Evolutionary conservation across 345 rosid genomes (phyloP).

Genomic region (Eucalyptus paniculata): DNA sequence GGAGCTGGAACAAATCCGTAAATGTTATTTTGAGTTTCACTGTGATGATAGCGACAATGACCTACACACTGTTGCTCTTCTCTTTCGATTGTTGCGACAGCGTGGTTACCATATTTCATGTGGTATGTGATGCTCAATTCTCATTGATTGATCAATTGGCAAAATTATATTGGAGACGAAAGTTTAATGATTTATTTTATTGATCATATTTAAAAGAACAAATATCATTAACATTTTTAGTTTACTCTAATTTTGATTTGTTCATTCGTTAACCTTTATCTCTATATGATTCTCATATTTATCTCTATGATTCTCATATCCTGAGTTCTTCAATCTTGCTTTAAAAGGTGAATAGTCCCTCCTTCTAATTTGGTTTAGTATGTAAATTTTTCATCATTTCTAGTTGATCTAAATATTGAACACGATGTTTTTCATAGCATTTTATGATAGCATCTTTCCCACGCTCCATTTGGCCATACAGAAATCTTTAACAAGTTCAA

Average conservation of each 20-base stretch:
- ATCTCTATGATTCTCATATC: too few relatives aligned
- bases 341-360: background rate
- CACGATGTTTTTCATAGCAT: too few relatives aligned
- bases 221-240: background rate
- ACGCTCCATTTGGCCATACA: background rate
- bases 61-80: background rate
- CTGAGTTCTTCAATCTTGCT: too few relatives aligned
- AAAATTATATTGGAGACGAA: background rate
- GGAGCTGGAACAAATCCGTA: background rate
- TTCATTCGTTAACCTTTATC: too few relatives aligned
- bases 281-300: too few relatives aligned
- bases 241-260: background rate
- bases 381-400: too few relatives aligned
- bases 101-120: background rate
- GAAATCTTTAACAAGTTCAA: background rate
- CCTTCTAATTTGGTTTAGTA: too few relatives aligned
- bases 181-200: background rate
- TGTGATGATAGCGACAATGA: background rate
- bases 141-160: background rate
- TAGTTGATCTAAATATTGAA: too few relatives aligned
- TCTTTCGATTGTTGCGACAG: constrained; percentile 14
- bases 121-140: background rate
- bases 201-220: background rate
- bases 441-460: too few relatives aligned
- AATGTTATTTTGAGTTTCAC: background rate